Conservation (phyloP, 225 moss, liverwort and hornwort species). For the Bryoerythrophyllum caledonicum region DNA sequence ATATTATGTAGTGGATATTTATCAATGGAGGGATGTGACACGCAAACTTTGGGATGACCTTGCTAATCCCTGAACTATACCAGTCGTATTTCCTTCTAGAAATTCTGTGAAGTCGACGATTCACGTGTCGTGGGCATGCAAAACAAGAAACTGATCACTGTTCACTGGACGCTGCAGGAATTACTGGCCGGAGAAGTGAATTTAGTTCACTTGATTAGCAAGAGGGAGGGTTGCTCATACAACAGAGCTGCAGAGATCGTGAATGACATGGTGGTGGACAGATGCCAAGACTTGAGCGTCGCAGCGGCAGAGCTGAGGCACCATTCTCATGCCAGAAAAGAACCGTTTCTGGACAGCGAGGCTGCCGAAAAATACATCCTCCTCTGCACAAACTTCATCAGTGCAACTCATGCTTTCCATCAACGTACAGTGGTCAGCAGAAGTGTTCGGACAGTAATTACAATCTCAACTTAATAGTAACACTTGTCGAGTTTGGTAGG, state of each 20-base stretch:
- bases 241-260: slow-evolving; percentile 27
- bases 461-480: no score
- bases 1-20: no score
- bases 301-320: slow-evolving; percentile 21
- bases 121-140: not conserved
- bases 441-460: no score
- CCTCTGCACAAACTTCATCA: slow-evolving; percentile 19
- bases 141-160: not conserved
- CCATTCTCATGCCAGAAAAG: not conserved
- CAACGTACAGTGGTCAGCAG: no score
- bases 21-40: no score
- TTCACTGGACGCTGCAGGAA: not conserved
- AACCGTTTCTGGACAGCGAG: not conserved
- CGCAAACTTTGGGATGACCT: no score
- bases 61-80: no score
- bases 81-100: no score
- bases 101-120: no score
- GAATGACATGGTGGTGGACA: slow-evolving; percentile 20
- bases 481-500: no score
- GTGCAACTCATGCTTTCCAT: not conserved
- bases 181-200: slow-evolving; percentile 20
- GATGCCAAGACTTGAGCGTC: slow-evolving; percentile 17
- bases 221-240: slow-evolving; percentile 3
- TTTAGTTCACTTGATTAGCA: slow-evolving; percentile 13
- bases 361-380: slow-evolving; percentile 8